phyloP scores from a whole-genome alignment of 2,329 filamentous ascomycete genomes.

The Monosporascus cannonballus region DNA sequence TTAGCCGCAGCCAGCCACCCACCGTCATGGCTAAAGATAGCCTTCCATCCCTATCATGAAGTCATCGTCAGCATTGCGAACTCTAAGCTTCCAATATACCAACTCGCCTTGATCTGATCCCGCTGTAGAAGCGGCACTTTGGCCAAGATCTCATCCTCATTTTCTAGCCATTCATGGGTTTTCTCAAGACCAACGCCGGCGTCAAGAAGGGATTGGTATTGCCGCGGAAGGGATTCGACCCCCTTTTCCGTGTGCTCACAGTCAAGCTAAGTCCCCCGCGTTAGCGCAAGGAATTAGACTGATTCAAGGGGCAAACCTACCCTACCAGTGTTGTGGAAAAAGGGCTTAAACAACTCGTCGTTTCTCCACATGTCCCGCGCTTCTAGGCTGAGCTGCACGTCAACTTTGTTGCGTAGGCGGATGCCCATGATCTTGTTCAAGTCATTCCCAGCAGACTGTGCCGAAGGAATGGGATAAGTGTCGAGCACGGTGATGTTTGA shows the following conservation, averaged over 20 bases:
- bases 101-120: conserved; percentile 31
- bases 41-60: conserved; percentile 35
- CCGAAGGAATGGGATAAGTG: conserved; percentile 37
- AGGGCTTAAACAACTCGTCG: conserved; percentile 36
- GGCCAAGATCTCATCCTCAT: conserved; percentile 35
- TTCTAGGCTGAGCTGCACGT: conserved; percentile 26
- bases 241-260: conserved; percentile 27
- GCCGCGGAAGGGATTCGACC: conserved; percentile 24
- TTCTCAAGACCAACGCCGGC: conserved; percentile 25
- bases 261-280: conserved; percentile 20
- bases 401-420: conserved; percentile 24
- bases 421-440: conserved; percentile 42
- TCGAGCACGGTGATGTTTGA: conserved; percentile 40
- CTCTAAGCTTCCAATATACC: neutral
- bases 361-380: conserved; percentile 33
- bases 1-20: conserved; percentile 42
- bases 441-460: conserved; percentile 40
- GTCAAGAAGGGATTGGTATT: conserved; percentile 30
- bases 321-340: conserved; percentile 38
- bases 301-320: conserved; percentile 19
- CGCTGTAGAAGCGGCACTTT: conserved; percentile 33
- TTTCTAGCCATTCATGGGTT: conserved; percentile 36
- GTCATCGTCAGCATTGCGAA: neutral
- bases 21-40: conserved; percentile 34
- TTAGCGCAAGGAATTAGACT: conserved; percentile 9